These are phyloP conservation scores for Sambucus nigra DNA, from an alignment of 129 eudicot genomes.

Conservation along the genomic window DNA sequence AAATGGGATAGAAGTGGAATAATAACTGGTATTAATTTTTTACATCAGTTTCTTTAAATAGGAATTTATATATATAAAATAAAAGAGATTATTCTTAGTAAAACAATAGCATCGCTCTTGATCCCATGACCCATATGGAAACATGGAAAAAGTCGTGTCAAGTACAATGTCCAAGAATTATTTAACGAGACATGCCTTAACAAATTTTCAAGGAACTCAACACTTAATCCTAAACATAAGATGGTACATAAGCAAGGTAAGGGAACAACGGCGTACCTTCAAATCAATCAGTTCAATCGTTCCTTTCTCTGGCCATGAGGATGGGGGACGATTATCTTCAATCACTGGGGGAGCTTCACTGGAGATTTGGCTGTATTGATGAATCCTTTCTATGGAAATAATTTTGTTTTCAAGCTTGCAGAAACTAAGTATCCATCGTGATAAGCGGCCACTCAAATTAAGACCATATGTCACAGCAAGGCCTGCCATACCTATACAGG, in stretches of 20 bases:
- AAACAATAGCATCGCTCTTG: too few relatives aligned
- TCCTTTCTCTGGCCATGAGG: conserved; percentile 84
- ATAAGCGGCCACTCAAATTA: conserved; percentile 63
- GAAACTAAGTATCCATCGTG: conserved; percentile 74
- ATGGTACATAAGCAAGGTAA: not conserved
- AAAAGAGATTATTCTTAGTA: too few relatives aligned
- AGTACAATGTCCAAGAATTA: too few relatives aligned
- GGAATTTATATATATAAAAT: too few relatives aligned
- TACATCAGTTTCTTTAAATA: too few relatives aligned
- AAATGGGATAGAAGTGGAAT: too few relatives aligned
- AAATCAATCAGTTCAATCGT: conserved; percentile 65
- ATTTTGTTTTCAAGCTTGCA: conserved; percentile 91
- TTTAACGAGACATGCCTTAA: too few relatives aligned
- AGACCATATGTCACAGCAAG: conserved; percentile 90
- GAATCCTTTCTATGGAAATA: conserved; percentile 85
- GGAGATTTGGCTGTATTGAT: conserved; percentile 75
- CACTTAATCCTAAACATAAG: too few relatives aligned
- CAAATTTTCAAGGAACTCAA: too few relatives aligned
- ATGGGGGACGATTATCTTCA: conserved; percentile 54
- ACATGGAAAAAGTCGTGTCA: too few relatives aligned
- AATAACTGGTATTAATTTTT: too few relatives aligned
- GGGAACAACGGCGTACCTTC: conserved; percentile 47
- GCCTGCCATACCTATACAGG: conserved; percentile 72
- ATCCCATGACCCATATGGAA: too few relatives aligned
- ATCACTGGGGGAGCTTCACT: conserved; percentile 81